These are phyloP conservation scores for Xylaria sp. DNA, from an alignment of 2,329 filamentous ascomycete species.

Conservation along the genomic window DNA sequence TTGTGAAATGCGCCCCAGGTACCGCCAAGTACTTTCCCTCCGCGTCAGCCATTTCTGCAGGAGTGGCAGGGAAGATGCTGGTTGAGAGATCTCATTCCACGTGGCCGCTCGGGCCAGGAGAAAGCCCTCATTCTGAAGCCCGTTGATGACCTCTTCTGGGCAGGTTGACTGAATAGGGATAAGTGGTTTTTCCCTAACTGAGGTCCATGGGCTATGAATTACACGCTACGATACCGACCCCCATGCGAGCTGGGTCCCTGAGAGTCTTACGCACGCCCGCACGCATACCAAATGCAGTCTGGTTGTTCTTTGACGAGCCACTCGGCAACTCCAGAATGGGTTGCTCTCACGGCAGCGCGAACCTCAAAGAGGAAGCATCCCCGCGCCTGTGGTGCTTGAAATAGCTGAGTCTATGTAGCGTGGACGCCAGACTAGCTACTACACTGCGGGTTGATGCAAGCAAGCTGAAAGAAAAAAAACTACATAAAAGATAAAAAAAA, in stretches of 20 bases:
- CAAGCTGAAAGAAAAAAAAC: constrained; percentile 23
- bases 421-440: background rate
- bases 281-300: background rate
- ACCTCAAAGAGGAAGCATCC: constrained; percentile 35
- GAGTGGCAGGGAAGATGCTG: constrained; percentile 46
- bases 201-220: constrained; percentile 11
- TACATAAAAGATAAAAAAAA: background rate
- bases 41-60: constrained; percentile 45
- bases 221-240: constrained; percentile 1
- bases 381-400: constrained; percentile 30
- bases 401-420: constrained; percentile 18
- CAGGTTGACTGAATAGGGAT: constrained; percentile 29
- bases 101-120: constrained; percentile 49
- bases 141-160: constrained; percentile 36
- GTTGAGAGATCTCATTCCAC: constrained; percentile 46
- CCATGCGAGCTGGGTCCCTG: constrained; percentile 19
- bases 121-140: constrained; percentile 37
- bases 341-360: constrained; percentile 15
- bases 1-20: constrained; percentile 25
- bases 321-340: constrained; percentile 31
- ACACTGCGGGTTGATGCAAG: background rate
- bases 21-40: constrained; percentile 37
- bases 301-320: constrained; percentile 20
- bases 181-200: constrained; percentile 24
- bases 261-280: background rate